phyloP scores from a whole-genome alignment of 257 asterid species.

The Scutellaria barbata region DNA sequence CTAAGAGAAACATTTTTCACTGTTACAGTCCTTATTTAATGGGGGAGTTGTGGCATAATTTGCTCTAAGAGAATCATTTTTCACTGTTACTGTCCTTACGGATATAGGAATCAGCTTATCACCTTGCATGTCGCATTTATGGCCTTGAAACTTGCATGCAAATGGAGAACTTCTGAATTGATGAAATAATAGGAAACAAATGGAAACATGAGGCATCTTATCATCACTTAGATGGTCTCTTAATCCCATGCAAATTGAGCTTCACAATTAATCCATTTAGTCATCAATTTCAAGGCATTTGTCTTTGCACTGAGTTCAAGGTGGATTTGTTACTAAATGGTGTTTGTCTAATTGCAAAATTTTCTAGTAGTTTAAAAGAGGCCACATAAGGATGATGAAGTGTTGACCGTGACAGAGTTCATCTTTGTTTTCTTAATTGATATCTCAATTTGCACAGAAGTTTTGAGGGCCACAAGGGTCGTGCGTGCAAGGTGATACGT shows the following conservation, averaged over 20 bases:
- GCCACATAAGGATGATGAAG: not conserved
- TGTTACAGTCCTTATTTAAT: too few relatives aligned
- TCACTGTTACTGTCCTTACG: not conserved
- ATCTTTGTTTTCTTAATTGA: too few relatives aligned
- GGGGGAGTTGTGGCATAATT: not conserved
- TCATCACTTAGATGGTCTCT: too few relatives aligned
- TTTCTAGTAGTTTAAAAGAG: not conserved
- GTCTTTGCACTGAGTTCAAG: not conserved
- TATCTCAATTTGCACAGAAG: too few relatives aligned
- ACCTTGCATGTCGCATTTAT: not conserved
- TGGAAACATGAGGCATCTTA: too few relatives aligned
- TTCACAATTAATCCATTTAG: slow-evolving; percentile 8
- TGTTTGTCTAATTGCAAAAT: not conserved
- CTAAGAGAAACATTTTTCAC: too few relatives aligned
- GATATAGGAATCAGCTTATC: not conserved
- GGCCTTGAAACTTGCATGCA: not conserved
- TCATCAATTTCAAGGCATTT: not conserved
- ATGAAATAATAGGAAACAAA: not conserved
- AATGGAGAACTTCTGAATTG: not conserved
- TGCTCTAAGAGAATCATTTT: not conserved
- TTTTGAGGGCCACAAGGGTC: too few relatives aligned
- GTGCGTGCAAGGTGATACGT: not conserved
- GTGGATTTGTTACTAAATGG: not conserved
- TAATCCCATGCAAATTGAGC: too few relatives aligned
- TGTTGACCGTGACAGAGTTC: not conserved